Evolutionary conservation across 73 alveolate genomes (phyloP).

Genomic region (Tetrahymena borealis): DNA sequence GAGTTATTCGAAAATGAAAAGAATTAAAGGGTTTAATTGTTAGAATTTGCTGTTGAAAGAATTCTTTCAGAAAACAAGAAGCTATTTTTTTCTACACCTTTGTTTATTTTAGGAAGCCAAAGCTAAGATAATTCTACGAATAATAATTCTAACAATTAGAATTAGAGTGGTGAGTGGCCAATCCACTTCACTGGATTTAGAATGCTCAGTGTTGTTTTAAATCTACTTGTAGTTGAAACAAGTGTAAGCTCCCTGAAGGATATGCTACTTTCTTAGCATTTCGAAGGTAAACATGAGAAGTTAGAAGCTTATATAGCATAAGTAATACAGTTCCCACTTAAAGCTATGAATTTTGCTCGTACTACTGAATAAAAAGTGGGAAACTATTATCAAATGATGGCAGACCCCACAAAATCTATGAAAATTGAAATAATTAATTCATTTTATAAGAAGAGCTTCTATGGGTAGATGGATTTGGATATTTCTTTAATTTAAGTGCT

Average conservation of each 20-base stretch:
- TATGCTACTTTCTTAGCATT: neutral
- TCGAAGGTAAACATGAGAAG: neutral
- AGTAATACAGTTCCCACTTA: neutral
- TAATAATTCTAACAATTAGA: neutral
- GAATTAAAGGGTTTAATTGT: neutral
- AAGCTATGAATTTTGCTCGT: neutral
- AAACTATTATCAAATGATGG: neutral
- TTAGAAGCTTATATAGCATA: neutral
- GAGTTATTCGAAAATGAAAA: neutral
- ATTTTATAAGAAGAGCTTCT: neutral
- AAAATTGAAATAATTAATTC: neutral
- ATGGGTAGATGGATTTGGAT: neutral
- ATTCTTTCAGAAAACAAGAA: neutral
- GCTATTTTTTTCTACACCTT: neutral
- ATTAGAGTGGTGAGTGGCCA: neutral
- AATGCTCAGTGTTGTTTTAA: neutral
- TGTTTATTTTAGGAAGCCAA: neutral
- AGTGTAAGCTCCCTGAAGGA: neutral
- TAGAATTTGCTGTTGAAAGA: neutral
- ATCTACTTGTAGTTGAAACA: neutral
- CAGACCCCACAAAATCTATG: neutral
- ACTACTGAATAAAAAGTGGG: neutral
- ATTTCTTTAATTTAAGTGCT: neutral
- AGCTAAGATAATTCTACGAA: neutral
- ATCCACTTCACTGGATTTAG: neutral